A percentile compares a stretch with the other conserved stretches of the same genome.
Conservation (phyloP, 805 yeast species). For the Zygoascus flipseniorum region DNA sequence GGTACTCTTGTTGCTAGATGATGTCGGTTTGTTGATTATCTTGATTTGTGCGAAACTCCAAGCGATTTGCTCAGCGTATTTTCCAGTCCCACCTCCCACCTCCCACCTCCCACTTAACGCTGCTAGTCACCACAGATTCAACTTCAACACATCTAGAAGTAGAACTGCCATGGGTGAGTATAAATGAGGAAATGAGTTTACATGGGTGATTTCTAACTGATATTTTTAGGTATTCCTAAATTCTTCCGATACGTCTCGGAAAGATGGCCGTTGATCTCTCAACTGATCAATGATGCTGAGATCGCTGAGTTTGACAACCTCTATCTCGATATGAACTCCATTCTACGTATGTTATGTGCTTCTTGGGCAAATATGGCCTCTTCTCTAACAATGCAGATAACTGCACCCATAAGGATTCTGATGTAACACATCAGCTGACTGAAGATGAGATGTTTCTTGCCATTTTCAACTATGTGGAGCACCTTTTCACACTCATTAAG, state of each 20-base stretch:
- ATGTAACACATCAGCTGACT: constrained; percentile 53
- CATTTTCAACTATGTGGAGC: constrained; percentile 92
- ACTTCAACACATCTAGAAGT: background rate
- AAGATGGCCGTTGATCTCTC: constrained; percentile 96
- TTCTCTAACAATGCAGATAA: constrained; percentile 29
- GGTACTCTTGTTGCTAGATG: too few species aligned
- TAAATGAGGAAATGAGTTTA: background rate
- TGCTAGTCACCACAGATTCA: background rate
- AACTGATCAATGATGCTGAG: constrained; percentile 68
- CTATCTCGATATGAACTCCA: constrained; percentile 96
- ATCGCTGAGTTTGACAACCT: constrained; percentile 92
- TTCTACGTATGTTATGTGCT: constrained; percentile 44
- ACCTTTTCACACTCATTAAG: constrained; percentile 74
- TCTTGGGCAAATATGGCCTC: background rate
- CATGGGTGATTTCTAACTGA: background rate
- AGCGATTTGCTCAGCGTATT: background rate
- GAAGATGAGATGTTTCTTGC: constrained; percentile 90
- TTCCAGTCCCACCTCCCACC: background rate
- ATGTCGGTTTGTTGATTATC: too few species aligned
- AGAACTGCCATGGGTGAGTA: background rate
- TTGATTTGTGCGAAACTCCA: too few species aligned
- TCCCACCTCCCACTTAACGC: background rate
- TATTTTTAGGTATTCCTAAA: constrained; percentile 78
- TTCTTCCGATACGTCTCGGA: constrained; percentile 95
- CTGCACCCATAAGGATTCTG: constrained; percentile 81